Evolutionary conservation across 495 filamentous ascomycete species (phyloP), one percentile per base, ranked within the genome.

Genomic region (Penicilliopsis zonata): DNA sequence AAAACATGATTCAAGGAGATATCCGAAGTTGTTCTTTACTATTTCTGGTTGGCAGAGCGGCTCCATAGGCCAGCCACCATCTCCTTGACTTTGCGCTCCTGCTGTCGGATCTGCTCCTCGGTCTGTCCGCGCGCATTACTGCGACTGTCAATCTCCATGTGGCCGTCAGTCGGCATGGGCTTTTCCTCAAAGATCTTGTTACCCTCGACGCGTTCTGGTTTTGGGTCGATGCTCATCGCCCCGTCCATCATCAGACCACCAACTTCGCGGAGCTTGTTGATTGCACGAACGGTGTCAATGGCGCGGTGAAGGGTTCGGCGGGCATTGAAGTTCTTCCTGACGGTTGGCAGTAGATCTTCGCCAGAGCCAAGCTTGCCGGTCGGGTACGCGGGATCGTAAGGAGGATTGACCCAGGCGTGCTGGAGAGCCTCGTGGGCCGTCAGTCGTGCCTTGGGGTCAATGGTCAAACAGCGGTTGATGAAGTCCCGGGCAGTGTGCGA

Each of bases 271-370:
- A 98, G 57, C 61, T 98, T 94, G 52, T 95, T 95, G 51, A 98
- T 95, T 0, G 90, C 90, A n/a, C 92, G 72, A 28, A 98, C 86
- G 0, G 92, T 95, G 54, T 98, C 90, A 53, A 98, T 96, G 17
- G 90, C 90, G 9, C 87, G 86, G 57, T 96, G 90, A 32, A 98
- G 67, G 6, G 88, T 96, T 36, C 86, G 69, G 18, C 88, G 69
- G 5, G 90, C 90, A 44, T 98, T 98, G 68, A 98, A 98, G 61
- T 98, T 98, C 76, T 95, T 95, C 73, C 92, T 92, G 40, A 98
- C 82, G 2, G 78, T 82, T 1, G 90, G 90, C 38, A 96, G 63
- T 33, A 98, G 64, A 61, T 98, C 90, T 31, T 71, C 64, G 13
- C 70, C 67, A 30, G 72, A 67, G 26, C 56, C 58, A 16, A 52